Evolutionary conservation across 2,329 filamentous ascomycete genomes (phyloP).

Genomic region (Lasiodiplodia sp.): DNA sequence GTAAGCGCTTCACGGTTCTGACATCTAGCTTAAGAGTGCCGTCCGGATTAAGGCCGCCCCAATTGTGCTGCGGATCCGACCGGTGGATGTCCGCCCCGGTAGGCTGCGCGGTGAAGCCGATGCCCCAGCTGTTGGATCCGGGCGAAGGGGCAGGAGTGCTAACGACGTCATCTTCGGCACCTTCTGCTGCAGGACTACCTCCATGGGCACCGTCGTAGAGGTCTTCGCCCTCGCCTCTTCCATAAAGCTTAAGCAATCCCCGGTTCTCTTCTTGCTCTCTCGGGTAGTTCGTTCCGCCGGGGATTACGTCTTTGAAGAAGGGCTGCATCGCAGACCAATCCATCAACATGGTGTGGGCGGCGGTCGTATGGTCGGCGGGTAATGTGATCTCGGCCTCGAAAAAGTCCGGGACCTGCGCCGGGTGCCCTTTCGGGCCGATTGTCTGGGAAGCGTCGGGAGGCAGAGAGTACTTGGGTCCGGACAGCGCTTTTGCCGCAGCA

Average conservation of each 20-base stretch:
- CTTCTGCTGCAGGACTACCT: constrained; percentile 49
- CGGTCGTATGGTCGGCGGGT: constrained; percentile 85
- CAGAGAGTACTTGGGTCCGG: constrained; percentile 37
- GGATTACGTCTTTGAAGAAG: constrained; percentile 62
- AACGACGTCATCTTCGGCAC: constrained; percentile 44
- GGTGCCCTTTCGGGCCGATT: constrained; percentile 12
- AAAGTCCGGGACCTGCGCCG: constrained; percentile 50
- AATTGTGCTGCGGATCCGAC: constrained; percentile 41
- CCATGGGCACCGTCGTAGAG: constrained; percentile 56
- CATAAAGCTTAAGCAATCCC: constrained; percentile 77
- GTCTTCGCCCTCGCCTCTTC: constrained; percentile 77
- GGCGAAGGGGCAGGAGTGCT: constrained; percentile 47
- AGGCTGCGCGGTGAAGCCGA: constrained; percentile 45
- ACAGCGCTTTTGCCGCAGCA: constrained; percentile 16
- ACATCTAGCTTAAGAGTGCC: constrained; percentile 63
- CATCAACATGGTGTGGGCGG: constrained; percentile 80
- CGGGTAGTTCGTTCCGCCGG: constrained; percentile 64
- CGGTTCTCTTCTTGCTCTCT: constrained; percentile 77
- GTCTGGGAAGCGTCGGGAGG: constrained; percentile 20
- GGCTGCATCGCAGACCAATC: constrained; percentile 63
- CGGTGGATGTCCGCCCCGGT: constrained; percentile 41
- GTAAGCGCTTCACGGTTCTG: constrained; percentile 58
- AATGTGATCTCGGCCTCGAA: constrained; percentile 67
- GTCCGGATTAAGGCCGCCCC: constrained; percentile 60
- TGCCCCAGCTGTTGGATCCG: constrained; percentile 58